phyloP scores from a whole-genome alignment of 2,329 filamentous ascomycete species.

The Cercospora brassicicola region DNA sequence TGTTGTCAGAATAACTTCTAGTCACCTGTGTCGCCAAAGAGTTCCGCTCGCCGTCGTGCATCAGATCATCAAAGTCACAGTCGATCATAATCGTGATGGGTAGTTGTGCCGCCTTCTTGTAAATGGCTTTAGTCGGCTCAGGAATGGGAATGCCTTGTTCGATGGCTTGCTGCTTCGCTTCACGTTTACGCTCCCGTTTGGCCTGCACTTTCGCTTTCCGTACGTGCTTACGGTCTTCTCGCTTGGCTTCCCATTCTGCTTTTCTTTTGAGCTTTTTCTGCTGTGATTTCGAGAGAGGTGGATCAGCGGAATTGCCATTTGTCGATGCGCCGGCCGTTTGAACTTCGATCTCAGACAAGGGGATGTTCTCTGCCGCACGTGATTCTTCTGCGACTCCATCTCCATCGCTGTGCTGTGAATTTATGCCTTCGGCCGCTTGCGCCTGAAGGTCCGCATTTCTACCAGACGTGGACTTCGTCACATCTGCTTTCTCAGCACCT shows the following conservation, averaged over 20 bases:
- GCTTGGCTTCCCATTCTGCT: conserved; percentile 73
- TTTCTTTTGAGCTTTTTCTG: conserved; percentile 73
- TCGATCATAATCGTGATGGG: conserved; percentile 83
- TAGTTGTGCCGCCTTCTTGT: conserved; percentile 43
- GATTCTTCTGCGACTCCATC: neutral
- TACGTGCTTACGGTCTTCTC: conserved; percentile 57
- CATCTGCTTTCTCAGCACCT: neutral
- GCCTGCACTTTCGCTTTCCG: conserved; percentile 58
- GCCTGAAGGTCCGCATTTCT: neutral
- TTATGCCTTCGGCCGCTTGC: neutral
- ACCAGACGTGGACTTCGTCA: neutral
- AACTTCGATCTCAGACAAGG: conserved; percentile 6
- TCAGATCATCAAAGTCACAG: conserved; percentile 87
- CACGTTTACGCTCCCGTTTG: conserved; percentile 54
- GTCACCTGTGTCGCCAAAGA: conserved; percentile 83
- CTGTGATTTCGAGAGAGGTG: conserved; percentile 77
- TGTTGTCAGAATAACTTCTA: conserved; percentile 85
- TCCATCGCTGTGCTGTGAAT: neutral
- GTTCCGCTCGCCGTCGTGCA: conserved; percentile 81
- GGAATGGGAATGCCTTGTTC: conserved; percentile 20
- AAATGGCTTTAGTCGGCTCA: conserved; percentile 12
- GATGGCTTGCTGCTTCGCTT: conserved; percentile 29
- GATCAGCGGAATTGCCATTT: conserved; percentile 9
- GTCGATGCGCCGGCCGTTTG: neutral
- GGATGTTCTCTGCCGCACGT: neutral